Evolutionary conservation across 257 asterid genomes (phyloP), one percentile per base, ranked within the genome.

Genomic region (Primulina huaijiensis): DNA sequence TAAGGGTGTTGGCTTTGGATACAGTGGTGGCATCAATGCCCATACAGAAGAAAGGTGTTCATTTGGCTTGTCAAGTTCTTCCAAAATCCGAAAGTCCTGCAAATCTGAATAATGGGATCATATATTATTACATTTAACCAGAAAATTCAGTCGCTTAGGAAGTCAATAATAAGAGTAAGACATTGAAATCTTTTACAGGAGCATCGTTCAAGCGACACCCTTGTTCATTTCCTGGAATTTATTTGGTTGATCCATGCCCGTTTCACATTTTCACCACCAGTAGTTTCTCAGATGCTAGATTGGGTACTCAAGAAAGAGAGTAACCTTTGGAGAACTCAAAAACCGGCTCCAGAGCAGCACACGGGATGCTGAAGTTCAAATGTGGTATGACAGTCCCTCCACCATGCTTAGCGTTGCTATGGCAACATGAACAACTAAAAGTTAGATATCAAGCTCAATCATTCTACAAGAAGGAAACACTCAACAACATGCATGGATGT

Each of bases 321-420:
- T 69, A 71, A 86, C 99, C 99, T 84, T 77, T 67, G 68, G 96
- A 82, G 80, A 91, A 94, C 76, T 83, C 82, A 82, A 94, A 81
- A 82, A 94, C 75, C 16, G 95, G 97, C 84, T 84, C 83, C 74
- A 94, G 80, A 72, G 99, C 96, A 69, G 92, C 89, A 68, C 92
- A 91, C 9, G 99, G 95, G 50, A 94, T 94, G 93, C 97, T 91
- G 82, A 94, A 94, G 88, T 94, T 94, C 90, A 94, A 79, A 80
- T 91, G 92, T 20, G 97, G 97, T 62, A 94, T 89, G n/a, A 94
- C 89, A 17, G 88, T 84, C 67, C 97, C 97, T 73, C 97, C 97
- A 78, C 97, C 97, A 27, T 94, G 99, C 82, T 88, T 91, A 21
- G 99, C 97, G 68, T 94, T 94, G 86, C 99, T 94, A 89, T 34